Percentiles rank a stretch among this genome's conserved stretches.
Evolutionary conservation across 2,329 filamentous ascomycete genomes (phyloP).

Genomic region (Cercospora sp.): DNA sequence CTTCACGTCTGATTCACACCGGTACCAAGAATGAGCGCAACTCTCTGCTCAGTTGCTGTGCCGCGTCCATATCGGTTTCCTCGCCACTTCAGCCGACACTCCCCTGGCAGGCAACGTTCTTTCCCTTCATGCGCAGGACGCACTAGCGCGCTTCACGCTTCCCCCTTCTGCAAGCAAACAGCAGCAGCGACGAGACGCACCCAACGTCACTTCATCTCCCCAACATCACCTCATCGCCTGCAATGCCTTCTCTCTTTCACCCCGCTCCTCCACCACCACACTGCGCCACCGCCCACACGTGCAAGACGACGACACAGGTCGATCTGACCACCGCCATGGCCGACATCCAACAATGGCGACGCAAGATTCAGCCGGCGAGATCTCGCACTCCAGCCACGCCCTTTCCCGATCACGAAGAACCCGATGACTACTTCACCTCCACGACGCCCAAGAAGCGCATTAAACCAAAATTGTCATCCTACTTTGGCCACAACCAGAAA

Average conservation of each 20-base stretch:
- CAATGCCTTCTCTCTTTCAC: neutral
- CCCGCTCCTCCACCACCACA: neutral
- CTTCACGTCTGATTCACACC: neutral
- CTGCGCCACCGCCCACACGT: neutral
- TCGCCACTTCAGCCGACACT: neutral
- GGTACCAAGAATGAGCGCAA: neutral
- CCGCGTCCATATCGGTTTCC: neutral
- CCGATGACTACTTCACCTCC: slow-evolving; percentile 31
- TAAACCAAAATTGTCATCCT: slow-evolving; percentile 44
- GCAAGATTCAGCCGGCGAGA: slow-evolving; percentile 37
- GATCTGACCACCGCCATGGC: slow-evolving; percentile 28
- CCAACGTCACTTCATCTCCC: neutral
- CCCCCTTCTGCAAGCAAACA: neutral
- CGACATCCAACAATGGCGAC: slow-evolving; percentile 41
- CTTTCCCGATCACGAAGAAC: slow-evolving; percentile 34
- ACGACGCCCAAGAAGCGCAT: slow-evolving; percentile 38
- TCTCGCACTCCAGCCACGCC: slow-evolving; percentile 32
- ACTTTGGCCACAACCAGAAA: slow-evolving; percentile 35
- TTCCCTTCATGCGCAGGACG: neutral
- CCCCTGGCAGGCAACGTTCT: neutral
- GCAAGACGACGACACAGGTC: neutral
- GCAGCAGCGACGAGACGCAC: neutral
- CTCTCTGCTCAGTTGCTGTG: neutral
- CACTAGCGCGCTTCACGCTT: slow-evolving; percentile 1
- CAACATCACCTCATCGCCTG: neutral